Evolutionary conservation across 2,329 filamentous ascomycete species (phyloP).

Genomic region (Akanthomyces uredinophilus): DNA sequence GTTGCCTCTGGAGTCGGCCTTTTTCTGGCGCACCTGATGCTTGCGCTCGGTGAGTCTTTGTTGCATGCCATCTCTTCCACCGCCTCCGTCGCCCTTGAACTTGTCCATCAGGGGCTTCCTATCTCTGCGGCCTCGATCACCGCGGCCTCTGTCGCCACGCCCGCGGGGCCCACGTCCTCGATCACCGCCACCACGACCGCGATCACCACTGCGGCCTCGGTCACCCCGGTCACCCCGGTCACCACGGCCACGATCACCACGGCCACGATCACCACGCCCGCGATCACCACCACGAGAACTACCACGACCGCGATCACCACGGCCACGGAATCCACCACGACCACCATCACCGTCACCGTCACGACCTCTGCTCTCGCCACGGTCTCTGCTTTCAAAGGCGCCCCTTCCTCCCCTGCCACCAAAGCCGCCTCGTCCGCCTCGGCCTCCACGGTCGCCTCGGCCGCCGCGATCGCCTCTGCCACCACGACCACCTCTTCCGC

Average conservation of each 20-base stretch:
- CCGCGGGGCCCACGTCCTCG: not conserved
- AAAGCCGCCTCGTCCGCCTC: constrained; percentile 15
- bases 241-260: constrained; percentile 15
- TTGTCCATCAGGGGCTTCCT: constrained; percentile 17
- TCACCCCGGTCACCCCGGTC: constrained; percentile 15
- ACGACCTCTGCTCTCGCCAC: not conserved
- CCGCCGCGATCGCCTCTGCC: not conserved
- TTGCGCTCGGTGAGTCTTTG: constrained; percentile 84
- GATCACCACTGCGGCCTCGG: constrained; percentile 4
- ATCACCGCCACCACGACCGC: constrained; percentile 2
- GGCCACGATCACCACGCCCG: constrained; percentile 10
- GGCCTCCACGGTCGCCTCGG: not conserved
- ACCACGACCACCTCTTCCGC: not conserved
- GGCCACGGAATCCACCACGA: constrained; percentile 14
- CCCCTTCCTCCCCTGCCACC: constrained; percentile 14
- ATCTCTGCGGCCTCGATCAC: not conserved
- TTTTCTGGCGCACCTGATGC: constrained; percentile 70
- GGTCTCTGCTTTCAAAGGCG: constrained; percentile 6
- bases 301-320: constrained; percentile 5
- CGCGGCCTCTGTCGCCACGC: not conserved
- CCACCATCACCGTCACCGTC: not conserved
- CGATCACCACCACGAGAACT: constrained; percentile 4
- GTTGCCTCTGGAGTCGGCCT: constrained; percentile 36
- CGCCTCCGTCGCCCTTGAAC: constrained; percentile 26
- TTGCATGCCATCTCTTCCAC: constrained; percentile 45